phyloP scores from a whole-genome alignment of 139 green algal species.

The Auxenochlorella pyrenoidosa region DNA sequence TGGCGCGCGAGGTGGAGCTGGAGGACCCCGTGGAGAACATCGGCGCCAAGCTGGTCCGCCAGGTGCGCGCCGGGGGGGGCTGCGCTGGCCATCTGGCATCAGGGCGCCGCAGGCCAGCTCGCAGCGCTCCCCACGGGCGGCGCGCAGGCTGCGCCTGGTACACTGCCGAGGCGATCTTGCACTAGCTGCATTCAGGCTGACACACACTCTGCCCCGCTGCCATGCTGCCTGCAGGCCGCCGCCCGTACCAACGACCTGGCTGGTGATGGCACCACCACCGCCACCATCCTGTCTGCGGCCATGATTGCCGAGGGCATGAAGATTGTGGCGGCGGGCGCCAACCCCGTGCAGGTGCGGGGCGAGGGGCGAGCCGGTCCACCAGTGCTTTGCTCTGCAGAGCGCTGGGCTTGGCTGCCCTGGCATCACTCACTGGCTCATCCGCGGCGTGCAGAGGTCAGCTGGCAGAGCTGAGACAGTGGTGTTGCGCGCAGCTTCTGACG shows the following conservation, averaged over 20 bases:
- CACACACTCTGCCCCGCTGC: background rate
- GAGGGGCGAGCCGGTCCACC: background rate
- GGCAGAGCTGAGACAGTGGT: background rate
- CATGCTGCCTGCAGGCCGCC: conserved; percentile 77
- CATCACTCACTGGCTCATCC: no score
- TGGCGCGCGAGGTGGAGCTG: conserved; percentile 96
- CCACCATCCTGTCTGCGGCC: conserved; percentile 95
- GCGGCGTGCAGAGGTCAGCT: background rate
- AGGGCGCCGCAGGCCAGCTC: no score
- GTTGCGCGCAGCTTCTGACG: background rate
- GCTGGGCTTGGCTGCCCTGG: no score
- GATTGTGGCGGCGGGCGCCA: conserved; percentile 95
- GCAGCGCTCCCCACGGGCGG: no score
- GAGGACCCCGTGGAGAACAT: conserved; percentile 99
- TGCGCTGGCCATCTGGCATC: background rate
- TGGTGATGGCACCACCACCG: conserved; percentile 98
- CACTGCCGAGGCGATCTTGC: no score
- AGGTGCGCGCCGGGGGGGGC: conserved; percentile 34
- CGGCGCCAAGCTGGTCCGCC: conserved; percentile 95
- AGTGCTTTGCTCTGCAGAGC: background rate
- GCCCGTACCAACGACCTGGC: conserved; percentile 97
- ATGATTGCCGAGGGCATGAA: conserved; percentile 98
- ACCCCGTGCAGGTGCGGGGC: conserved; percentile 77
- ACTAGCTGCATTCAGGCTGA: no score
- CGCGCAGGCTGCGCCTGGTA: no score